These are phyloP conservation scores for Pezicula neosporulosa DNA, from an alignment of 2,329 filamentous ascomycete species.

Conservation along the genomic window DNA sequence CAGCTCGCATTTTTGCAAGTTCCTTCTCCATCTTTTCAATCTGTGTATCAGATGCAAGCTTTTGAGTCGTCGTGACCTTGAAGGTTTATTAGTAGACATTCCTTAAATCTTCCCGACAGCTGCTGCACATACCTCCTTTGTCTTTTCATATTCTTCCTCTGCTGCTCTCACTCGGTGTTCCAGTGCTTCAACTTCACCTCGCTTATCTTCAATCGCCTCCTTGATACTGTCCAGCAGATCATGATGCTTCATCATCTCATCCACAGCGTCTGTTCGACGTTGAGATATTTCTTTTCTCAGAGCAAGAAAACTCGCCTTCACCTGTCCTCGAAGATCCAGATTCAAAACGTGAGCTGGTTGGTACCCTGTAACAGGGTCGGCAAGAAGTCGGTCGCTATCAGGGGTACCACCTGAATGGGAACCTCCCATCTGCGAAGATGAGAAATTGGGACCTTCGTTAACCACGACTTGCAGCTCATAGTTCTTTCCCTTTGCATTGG, in stretches of 20 bases:
- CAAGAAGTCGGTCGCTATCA: conserved; percentile 73
- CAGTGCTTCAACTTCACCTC: conserved; percentile 85
- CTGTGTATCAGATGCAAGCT: conserved; percentile 84
- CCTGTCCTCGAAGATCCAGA: conserved; percentile 77
- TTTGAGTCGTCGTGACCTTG: conserved; percentile 71
- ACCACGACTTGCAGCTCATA: conserved; percentile 85
- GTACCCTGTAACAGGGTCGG: conserved; percentile 81
- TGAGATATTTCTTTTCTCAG: conserved; percentile 92
- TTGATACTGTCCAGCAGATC: conserved; percentile 92
- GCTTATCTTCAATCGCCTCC: conserved; percentile 95
- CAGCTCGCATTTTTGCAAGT: conserved; percentile 85
- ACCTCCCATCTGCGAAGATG: conserved; percentile 50
- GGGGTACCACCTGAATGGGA: conserved; percentile 26
- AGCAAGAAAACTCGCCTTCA: conserved; percentile 73
- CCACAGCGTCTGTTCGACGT: conserved; percentile 74
- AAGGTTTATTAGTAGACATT: conserved; percentile 8
- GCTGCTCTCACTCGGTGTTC: conserved; percentile 85
- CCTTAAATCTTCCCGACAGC: neutral
- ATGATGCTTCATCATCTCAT: conserved; percentile 91
- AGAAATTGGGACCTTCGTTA: conserved; percentile 75
- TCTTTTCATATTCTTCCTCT: conserved; percentile 91
- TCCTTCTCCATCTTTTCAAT: conserved; percentile 99
- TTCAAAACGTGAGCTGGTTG: conserved; percentile 86
- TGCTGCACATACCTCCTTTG: conserved; percentile 61
- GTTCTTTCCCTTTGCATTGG: conserved; percentile 79